phyloP scores from a whole-genome alignment of 2,329 filamentous ascomycete genomes.

The Beauveria asiatica region DNA sequence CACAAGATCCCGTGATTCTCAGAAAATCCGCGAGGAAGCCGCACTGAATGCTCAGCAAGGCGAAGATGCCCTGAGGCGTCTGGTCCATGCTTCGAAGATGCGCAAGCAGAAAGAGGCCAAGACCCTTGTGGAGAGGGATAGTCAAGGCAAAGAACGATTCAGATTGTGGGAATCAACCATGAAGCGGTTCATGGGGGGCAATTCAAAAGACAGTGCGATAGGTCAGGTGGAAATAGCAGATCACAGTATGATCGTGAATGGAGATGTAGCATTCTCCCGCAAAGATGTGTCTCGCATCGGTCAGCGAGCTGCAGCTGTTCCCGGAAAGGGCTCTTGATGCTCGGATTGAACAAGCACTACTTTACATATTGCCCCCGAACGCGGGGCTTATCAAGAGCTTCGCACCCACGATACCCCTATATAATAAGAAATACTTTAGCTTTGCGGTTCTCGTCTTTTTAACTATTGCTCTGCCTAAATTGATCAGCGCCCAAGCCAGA shows the following conservation, averaged over 20 bases:
- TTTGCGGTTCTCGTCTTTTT: not conserved
- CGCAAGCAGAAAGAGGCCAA: slow-evolving; percentile 57
- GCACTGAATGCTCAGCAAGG: slow-evolving; percentile 52
- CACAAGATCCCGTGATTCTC: slow-evolving; percentile 38
- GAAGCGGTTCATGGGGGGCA: slow-evolving; percentile 40
- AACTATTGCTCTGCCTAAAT: too few species aligned
- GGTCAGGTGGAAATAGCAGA: slow-evolving; percentile 47
- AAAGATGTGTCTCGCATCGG: slow-evolving; percentile 43
- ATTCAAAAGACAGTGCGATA: slow-evolving; percentile 23
- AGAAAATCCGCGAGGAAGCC: slow-evolving; percentile 52
- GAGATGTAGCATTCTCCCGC: slow-evolving; percentile 42
- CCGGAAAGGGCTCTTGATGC: not conserved
- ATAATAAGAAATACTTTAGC: not conserved
- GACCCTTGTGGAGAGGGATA: slow-evolving; percentile 43
- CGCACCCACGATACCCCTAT: not conserved
- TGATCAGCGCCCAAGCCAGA: too few species aligned
- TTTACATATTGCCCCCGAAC: not conserved
- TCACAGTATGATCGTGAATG: slow-evolving; percentile 57
- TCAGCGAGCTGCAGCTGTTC: slow-evolving; percentile 26
- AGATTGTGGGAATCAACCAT: slow-evolving; percentile 54
- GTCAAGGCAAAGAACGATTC: slow-evolving; percentile 45
- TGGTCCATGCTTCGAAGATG: slow-evolving; percentile 55
- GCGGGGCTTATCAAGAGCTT: not conserved
- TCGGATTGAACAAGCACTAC: not conserved
- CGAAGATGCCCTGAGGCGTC: slow-evolving; percentile 50